These are phyloP conservation scores for Penicilliopsis zonata DNA, from an alignment of 495 filamentous ascomycete species.

Conservation along the genomic window DNA sequence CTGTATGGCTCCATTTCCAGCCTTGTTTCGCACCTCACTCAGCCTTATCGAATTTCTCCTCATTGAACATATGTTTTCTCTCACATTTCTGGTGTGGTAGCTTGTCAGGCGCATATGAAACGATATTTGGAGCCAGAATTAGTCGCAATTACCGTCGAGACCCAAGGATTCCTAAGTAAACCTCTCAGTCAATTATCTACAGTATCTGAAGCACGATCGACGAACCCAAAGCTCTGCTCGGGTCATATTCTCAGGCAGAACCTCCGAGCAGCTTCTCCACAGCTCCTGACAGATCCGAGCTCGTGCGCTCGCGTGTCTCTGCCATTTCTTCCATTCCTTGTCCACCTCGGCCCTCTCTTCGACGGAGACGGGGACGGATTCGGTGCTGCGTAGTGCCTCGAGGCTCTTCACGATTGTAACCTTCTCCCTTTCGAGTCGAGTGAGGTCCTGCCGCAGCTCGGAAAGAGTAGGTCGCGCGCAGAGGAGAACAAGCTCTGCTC, in stretches of 20 bases:
- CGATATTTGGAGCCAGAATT: constrained; percentile 6
- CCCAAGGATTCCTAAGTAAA: constrained; percentile 30
- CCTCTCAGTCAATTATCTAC: no score
- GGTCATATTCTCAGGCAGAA: constrained; percentile 33
- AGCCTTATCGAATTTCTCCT: no score
- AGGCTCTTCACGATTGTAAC: constrained; percentile 27
- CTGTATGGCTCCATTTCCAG: no score
- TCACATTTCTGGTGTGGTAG: no score
- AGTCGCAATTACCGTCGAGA: constrained; percentile 25
- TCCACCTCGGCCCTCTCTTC: constrained; percentile 38
- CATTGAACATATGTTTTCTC: no score
- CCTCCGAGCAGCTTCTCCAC: constrained; percentile 36
- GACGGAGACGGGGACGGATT: constrained; percentile 23
- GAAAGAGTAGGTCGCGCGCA: constrained; percentile 37
- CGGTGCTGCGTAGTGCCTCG: constrained; percentile 15
- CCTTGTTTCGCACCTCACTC: no score
- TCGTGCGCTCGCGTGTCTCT: constrained; percentile 27
- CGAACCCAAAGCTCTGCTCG: constrained; percentile 40
- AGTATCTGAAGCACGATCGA: background rate
- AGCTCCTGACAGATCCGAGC: constrained; percentile 40
- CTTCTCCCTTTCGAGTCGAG: constrained; percentile 34
- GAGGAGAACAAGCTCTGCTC: constrained; percentile 34
- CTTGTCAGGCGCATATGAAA: no score
- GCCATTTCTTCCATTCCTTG: constrained; percentile 40
- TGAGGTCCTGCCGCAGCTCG: constrained; percentile 35